Conservation (phyloP, 192 early-diverging fungal genomes). For the Phlyctochytrium arcticum region DNA sequence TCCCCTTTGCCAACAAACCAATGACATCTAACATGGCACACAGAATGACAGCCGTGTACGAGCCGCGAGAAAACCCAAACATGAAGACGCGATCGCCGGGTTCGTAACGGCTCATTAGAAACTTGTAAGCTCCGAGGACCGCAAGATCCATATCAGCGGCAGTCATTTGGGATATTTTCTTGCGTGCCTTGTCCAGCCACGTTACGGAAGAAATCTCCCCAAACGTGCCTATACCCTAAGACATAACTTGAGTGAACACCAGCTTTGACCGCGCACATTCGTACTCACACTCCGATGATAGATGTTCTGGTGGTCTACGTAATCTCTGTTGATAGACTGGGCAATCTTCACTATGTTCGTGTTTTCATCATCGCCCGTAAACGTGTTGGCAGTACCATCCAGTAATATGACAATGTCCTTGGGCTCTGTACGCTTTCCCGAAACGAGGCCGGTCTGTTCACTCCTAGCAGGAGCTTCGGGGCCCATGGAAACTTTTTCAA, state of each 20-base stretch:
- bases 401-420: neutral
- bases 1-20: neutral
- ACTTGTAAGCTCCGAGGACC: neutral
- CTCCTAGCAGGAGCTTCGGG: too few relatives aligned
- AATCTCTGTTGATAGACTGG: neutral
- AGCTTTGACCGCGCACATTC: too few relatives aligned
- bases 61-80: conserved; percentile 3
- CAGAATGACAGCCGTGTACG: neutral
- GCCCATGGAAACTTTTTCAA: too few relatives aligned
- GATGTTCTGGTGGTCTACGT: neutral
- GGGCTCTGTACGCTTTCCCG: too few relatives aligned
- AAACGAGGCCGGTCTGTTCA: too few relatives aligned
- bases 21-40: neutral
- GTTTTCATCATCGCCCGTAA: neutral
- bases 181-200: neutral
- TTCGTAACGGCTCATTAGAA: neutral
- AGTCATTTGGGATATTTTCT: neutral
- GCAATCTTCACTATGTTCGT: conserved; percentile 1
- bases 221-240: neutral
- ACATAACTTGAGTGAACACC: neutral
- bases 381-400: neutral
- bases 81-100: neutral
- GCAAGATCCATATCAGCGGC: neutral
- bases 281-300: neutral
- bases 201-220: neutral